Percentiles rank a stretch among this genome's conserved stretches.
Evolutionary conservation across 768 basidiomycete genomes (phyloP).

Genomic region (Mycena albidolilacea): DNA sequence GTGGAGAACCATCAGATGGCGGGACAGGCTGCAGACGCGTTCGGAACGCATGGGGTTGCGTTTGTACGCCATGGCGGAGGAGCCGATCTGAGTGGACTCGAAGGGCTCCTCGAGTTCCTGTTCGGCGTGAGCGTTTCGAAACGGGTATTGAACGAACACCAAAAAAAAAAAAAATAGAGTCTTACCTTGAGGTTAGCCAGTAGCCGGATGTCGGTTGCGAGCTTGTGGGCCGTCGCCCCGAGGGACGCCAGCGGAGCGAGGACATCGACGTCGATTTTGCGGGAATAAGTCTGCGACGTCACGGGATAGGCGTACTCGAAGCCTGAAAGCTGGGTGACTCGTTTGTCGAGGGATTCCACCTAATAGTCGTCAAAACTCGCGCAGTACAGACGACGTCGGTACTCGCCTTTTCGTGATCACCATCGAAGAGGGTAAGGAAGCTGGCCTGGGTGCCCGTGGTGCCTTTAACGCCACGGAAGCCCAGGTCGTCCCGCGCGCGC

Average conservation of each 20-base stretch:
- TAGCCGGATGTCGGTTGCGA: slow-evolving; percentile 94
- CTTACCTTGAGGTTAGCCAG: slow-evolving; percentile 90
- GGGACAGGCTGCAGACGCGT: slow-evolving; percentile 95
- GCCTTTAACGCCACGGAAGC: slow-evolving; percentile 99
- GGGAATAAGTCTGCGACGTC: slow-evolving; percentile 98
- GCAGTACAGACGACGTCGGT: neutral
- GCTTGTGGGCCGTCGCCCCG: slow-evolving; percentile 97
- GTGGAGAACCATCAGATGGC: slow-evolving; percentile 96
- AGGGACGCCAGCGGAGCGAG: slow-evolving; percentile 90
- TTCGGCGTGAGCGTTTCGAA: neutral
- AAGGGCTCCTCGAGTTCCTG: slow-evolving; percentile 99
- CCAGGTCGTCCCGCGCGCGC: slow-evolving; percentile 91
- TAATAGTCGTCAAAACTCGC: slow-evolving; percentile 42
- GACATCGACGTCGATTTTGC: slow-evolving; percentile 97
- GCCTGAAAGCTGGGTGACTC: slow-evolving; percentile 92
- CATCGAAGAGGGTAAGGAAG: slow-evolving; percentile 94
- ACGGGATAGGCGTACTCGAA: slow-evolving; percentile 97
- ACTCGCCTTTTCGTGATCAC: slow-evolving; percentile 89
- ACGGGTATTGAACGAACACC: neutral
- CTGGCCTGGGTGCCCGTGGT: slow-evolving; percentile 99
- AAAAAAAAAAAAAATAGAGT: no score
- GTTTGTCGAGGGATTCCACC: slow-evolving; percentile 91
- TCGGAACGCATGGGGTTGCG: slow-evolving; percentile 99
- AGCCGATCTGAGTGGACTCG: slow-evolving; percentile 98
- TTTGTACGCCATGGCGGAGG: slow-evolving; percentile 99